Evolutionary conservation across 108 stramenopile species (phyloP).

Genomic region (Discostella pseudostelligera): DNA sequence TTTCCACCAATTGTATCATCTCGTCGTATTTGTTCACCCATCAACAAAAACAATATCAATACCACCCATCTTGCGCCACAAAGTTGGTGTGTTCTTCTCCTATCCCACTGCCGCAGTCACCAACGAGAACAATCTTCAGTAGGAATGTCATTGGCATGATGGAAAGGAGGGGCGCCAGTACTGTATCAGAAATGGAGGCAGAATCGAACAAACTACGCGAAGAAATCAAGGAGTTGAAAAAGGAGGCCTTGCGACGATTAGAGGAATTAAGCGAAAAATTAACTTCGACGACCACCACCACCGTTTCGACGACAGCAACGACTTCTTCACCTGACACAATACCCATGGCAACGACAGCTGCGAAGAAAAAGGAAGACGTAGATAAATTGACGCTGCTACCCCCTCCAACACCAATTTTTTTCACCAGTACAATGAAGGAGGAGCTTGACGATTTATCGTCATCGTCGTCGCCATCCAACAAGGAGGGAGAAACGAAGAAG

Average conservation of each 20-base stretch:
- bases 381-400: conserved; percentile 2
- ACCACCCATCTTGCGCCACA: too few relatives aligned
- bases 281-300: conserved; percentile 1
- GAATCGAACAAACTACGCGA: conserved; percentile 48
- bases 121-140: too few relatives aligned
- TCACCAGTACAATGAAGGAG: not conserved
- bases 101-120: too few relatives aligned
- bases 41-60: conserved; percentile 59
- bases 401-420: conserved; percentile 21
- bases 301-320: not conserved
- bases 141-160: conserved; percentile 7
- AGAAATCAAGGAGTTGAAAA: conserved; percentile 62
- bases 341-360: conserved; percentile 12
- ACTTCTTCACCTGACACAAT: not conserved
- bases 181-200: conserved; percentile 38
- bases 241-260: conserved; percentile 62
- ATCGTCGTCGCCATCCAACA: conserved; percentile 1
- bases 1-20: not conserved
- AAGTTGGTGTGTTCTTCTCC: too few relatives aligned
- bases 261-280: conserved; percentile 51
- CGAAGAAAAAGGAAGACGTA: conserved; percentile 4
- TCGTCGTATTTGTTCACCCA: not conserved
- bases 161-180: not conserved
- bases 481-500: not conserved
- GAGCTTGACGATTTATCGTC: not conserved